Evolutionary conservation across 192 early-diverging fungal genomes (phyloP).

Genomic region (Backusella tuberculispora): DNA sequence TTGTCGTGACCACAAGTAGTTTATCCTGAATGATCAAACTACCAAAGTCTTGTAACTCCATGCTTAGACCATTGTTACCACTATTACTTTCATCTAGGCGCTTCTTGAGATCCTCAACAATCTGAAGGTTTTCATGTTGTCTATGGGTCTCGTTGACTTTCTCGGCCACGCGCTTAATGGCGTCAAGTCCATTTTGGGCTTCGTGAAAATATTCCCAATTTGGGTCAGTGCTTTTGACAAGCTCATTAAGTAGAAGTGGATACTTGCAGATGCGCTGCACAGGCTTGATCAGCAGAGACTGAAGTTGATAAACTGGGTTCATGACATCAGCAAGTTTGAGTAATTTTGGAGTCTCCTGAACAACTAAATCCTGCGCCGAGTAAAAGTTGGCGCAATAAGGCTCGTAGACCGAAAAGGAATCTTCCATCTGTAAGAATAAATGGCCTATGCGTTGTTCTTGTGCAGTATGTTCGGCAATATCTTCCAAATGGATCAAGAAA

Average conservation of each 20-base stretch:
- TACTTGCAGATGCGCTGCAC: conserved; percentile 98
- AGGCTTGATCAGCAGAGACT: conserved; percentile 93
- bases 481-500: conserved; percentile 90
- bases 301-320: conserved; percentile 86
- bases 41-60: conserved; percentile 81
- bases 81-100: conserved; percentile 82
- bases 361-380: conserved; percentile 69
- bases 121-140: conserved; percentile 81
- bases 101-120: conserved; percentile 80
- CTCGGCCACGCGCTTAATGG: conserved; percentile 86
- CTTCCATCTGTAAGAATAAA: conserved; percentile 83
- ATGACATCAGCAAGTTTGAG: conserved; percentile 65
- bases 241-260: conserved; percentile 82
- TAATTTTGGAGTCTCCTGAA: conserved; percentile 67
- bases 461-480: conserved; percentile 64
- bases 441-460: conserved; percentile 88
- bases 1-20: conserved; percentile 60
- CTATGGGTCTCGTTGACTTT: conserved; percentile 90
- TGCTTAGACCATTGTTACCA: conserved; percentile 50
- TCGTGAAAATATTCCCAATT: conserved; percentile 56
- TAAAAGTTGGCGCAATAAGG: conserved; percentile 93
- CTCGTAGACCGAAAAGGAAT: conserved; percentile 82
- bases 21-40: conserved; percentile 68
- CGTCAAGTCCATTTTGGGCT: conserved; percentile 71
- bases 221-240: conserved; percentile 63